Evolutionary conservation across 1,284 basidiomycete genomes (phyloP).

Genomic region (Cryptococcus sp.): DNA sequence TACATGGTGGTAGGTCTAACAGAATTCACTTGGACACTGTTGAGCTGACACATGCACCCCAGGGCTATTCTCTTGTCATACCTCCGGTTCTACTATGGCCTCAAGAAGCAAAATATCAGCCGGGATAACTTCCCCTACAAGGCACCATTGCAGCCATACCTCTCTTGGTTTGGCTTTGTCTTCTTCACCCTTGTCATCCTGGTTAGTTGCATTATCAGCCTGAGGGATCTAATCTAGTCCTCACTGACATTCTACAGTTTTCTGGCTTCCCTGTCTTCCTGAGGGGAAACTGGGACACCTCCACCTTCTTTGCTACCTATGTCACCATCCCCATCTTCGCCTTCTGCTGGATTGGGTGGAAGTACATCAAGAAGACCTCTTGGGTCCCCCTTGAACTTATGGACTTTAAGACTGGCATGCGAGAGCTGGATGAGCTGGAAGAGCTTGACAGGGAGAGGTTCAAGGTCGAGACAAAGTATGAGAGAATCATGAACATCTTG

Average conservation of each 20-base stretch:
- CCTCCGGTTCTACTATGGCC: slow-evolving; percentile 65
- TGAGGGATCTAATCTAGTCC: slow-evolving; percentile 28
- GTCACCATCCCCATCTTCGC: background rate
- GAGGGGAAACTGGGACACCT: slow-evolving; percentile 1
- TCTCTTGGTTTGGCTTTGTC: slow-evolving; percentile 44
- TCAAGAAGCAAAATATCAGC: slow-evolving; percentile 58
- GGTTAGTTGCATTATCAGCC: background rate
- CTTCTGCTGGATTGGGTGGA: slow-evolving; percentile 58
- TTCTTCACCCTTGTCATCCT: slow-evolving; percentile 4
- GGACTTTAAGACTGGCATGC: slow-evolving; percentile 63
- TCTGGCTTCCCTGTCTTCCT: background rate
- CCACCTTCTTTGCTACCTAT: slow-evolving; percentile 1
- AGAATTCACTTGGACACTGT: slow-evolving; percentile 5
- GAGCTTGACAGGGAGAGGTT: slow-evolving; percentile 31
- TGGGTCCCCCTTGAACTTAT: slow-evolving; percentile 57
- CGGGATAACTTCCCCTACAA: slow-evolving; percentile 57
- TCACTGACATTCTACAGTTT: background rate
- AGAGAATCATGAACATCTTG: slow-evolving; percentile 25
- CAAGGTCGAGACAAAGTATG: slow-evolving; percentile 20
- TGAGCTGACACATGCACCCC: slow-evolving; percentile 15
- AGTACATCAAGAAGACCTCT: slow-evolving; percentile 57
- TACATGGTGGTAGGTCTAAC: slow-evolving; percentile 54
- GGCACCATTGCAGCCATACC: slow-evolving; percentile 56
- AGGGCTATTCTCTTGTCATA: slow-evolving; percentile 66
- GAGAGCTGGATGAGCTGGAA: slow-evolving; percentile 61